Evolutionary conservation across 1,139 yeast species (phyloP).

Genomic region (Lodderomyces theae): DNA sequence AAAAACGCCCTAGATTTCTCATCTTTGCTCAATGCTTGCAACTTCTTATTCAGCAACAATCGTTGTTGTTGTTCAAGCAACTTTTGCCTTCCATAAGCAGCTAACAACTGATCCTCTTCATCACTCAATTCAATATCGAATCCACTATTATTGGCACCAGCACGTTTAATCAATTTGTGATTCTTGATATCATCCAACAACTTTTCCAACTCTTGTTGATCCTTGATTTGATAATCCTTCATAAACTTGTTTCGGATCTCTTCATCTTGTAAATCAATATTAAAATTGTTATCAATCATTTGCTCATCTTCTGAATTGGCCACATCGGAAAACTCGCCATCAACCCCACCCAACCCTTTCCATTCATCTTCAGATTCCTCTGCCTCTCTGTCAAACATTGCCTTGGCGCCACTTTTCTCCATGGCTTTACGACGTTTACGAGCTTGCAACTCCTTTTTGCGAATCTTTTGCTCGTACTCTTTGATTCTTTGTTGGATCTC

Average conservation of each 20-base stretch:
- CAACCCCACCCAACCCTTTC: slow-evolving; percentile 84
- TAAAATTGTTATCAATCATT: slow-evolving; percentile 74
- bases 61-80: slow-evolving; percentile 55
- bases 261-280: slow-evolving; percentile 56
- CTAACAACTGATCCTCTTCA: slow-evolving; percentile 61
- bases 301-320: slow-evolving; percentile 77
- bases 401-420: slow-evolving; percentile 49
- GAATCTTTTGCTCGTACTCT: slow-evolving; percentile 37
- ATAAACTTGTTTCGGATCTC: slow-evolving; percentile 61
- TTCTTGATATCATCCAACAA: slow-evolving; percentile 79
- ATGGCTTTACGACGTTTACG: slow-evolving; percentile 45
- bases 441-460: slow-evolving; percentile 36
- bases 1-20: slow-evolving; percentile 74
- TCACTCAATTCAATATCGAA: slow-evolving; percentile 65
- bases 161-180: slow-evolving; percentile 72
- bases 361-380: slow-evolving; percentile 97
- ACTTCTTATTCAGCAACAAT: slow-evolving; percentile 51
- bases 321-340: slow-evolving; percentile 64
- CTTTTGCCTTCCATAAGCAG: slow-evolving; percentile 51
- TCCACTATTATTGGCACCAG: slow-evolving; percentile 35
- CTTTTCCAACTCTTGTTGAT: slow-evolving; percentile 67
- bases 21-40: slow-evolving; percentile 43
- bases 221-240: slow-evolving; percentile 67
- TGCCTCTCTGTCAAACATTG: slow-evolving; percentile 80
- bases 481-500: slow-evolving; percentile 30